Base-by-base conservation (phyloP, 2,329 filamentous ascomycete species). In the Aspergillus sp. region DNA sequence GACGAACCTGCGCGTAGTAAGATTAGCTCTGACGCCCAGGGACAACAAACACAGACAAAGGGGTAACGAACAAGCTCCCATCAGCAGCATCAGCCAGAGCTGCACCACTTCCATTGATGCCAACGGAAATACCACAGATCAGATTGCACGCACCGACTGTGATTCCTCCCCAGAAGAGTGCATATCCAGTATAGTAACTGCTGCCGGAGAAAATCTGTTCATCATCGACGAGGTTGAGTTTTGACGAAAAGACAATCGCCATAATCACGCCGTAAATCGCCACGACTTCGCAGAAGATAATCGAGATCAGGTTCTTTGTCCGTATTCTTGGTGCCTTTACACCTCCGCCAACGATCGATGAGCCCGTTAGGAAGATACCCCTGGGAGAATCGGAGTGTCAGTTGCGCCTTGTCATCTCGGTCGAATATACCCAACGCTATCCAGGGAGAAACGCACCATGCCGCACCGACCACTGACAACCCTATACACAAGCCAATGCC, bases 251-350 rank as follows among this genome's bases (percentile, higher is more conserved):
- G 62, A 98, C 86, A 67, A 98, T 98, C 61, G 90, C 86, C 89
- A 98, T 98, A 73, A 98, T 98, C 72, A 98, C 91, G 61, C 94
- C 94, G 78, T 98, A 98, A 70, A 98, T 98, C 71, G 93, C 93
- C 63, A 98, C 93, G 64, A 98, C 93, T 74, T 98, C 93, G 76
- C 93, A 98, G 75, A 98, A 98, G 73, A 98, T 97, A 71, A 98
- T 98, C 62, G 91, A 97, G 68, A 98, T 97, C 64, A 98, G 73
- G 77, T 98, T 98, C 83, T 98, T 98, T 54, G 93, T 98, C 68
- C 93, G 88, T 73, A 98, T 98, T 61, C 93, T 86, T 34, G 94
- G 94, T 41, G 93, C 91, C 71, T 87, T 91, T 64, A 98, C 93
- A 75, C 93, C 93, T 60, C 88, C 93, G 63, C 94, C 94, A 57